phyloP scores from a whole-genome alignment of 2,329 filamentous ascomycete species.

The Ophiostoma fasciatum region DNA sequence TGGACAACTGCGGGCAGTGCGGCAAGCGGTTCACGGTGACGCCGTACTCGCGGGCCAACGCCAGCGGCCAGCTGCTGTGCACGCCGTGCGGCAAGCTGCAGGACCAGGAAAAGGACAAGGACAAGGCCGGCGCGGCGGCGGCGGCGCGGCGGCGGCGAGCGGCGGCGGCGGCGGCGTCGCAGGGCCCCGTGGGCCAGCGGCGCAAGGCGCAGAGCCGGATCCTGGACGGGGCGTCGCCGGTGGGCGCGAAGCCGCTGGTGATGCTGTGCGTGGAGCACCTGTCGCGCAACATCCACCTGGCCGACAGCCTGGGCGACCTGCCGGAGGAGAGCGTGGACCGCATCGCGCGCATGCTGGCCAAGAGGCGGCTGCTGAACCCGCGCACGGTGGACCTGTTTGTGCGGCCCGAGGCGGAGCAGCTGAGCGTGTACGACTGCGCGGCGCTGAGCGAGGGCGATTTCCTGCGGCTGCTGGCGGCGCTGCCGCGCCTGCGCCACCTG shows the following conservation, averaged over 20 bases:
- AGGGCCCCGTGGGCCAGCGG: slow-evolving; percentile 42
- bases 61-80: slow-evolving; percentile 66
- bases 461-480: slow-evolving; percentile 62
- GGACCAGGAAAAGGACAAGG: slow-evolving; percentile 45
- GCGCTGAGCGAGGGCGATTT: slow-evolving; percentile 64
- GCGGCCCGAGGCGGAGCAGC: slow-evolving; percentile 31
- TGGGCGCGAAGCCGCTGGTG: slow-evolving; percentile 55
- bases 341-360: slow-evolving; percentile 44
- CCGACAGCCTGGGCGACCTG: slow-evolving; percentile 46
- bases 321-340: slow-evolving; percentile 41
- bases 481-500: slow-evolving; percentile 53
- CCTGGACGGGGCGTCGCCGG: slow-evolving; percentile 55
- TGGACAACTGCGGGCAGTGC: slow-evolving; percentile 77
- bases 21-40: slow-evolving; percentile 86
- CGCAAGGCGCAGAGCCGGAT: slow-evolving; percentile 72
- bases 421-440: slow-evolving; percentile 43
- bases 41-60: slow-evolving; percentile 68
- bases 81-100: slow-evolving; percentile 63
- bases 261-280: slow-evolving; percentile 48
- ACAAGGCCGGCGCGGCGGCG: slow-evolving; percentile 26
- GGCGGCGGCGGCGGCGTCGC: slow-evolving; percentile 24
- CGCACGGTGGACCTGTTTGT: slow-evolving; percentile 42
- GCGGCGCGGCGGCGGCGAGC: slow-evolving; percentile 29
- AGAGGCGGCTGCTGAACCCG: slow-evolving; percentile 39
- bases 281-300: slow-evolving; percentile 46